phyloP scores from a whole-genome alignment of 1,284 basidiomycete genomes.

The Apiotrichum domesticum region DNA sequence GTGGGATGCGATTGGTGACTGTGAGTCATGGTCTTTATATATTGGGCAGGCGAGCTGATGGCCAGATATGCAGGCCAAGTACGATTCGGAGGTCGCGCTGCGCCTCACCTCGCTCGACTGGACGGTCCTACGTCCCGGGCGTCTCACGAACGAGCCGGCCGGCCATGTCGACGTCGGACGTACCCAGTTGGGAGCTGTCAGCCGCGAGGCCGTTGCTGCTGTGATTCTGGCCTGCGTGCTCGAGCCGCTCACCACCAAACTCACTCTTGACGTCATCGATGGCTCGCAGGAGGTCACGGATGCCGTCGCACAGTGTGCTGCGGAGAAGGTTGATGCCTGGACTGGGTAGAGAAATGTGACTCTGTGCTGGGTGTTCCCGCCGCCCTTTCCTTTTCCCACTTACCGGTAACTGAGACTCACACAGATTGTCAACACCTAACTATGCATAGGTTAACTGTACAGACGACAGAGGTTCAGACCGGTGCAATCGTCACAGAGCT shows the following conservation, averaged over 20 bases:
- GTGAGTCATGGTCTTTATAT: conserved; percentile 19
- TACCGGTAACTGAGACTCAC: too few relatives aligned
- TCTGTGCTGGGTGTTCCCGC: too few relatives aligned
- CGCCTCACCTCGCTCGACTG: conserved; percentile 57
- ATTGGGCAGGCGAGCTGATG: too few relatives aligned
- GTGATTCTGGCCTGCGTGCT: conserved; percentile 54
- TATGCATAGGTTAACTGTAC: too few relatives aligned
- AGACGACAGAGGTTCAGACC: too few relatives aligned
- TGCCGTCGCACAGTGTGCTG: conserved; percentile 61
- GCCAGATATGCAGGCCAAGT: conserved; percentile 59
- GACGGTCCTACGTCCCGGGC: conserved; percentile 64
- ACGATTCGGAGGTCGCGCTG: conserved; percentile 64
- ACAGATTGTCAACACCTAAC: too few relatives aligned
- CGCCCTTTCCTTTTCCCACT: too few relatives aligned
- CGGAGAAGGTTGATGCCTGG: conserved; percentile 45
- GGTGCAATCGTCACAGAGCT: too few relatives aligned
- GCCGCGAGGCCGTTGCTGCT: conserved; percentile 60
- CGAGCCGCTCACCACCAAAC: conserved; percentile 56
- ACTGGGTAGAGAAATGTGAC: not conserved
- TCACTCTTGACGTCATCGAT: conserved; percentile 60
- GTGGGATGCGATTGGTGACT: conserved; percentile 45
- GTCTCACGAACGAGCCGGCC: conserved; percentile 54
- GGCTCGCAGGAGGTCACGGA: conserved; percentile 54
- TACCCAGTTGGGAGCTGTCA: conserved; percentile 50
- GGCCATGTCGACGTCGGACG: conserved; percentile 56